Evolutionary conservation across 108 stramenopile species (phyloP).

Genomic region (Nannochloropsis granulata): DNA sequence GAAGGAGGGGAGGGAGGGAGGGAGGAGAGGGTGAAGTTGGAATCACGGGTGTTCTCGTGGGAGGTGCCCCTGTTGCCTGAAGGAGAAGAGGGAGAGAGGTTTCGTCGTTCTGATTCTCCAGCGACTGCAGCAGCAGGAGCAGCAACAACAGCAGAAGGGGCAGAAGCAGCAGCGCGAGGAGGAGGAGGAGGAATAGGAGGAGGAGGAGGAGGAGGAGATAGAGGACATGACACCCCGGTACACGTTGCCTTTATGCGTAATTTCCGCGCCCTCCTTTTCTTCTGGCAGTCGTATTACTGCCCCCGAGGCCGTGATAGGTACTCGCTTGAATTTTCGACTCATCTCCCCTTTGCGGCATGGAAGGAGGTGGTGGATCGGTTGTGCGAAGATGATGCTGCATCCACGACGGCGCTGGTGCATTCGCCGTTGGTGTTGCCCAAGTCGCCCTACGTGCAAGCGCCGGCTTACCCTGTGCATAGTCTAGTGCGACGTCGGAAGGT

Average conservation of each 20-base stretch:
- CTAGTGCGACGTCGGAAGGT: neutral
- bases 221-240: neutral
- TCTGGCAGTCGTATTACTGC: constrained; percentile 67
- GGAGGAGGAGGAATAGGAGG: too few species aligned
- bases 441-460: constrained; percentile 4
- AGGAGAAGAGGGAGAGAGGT: neutral
- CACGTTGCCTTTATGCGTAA: constrained; percentile 34
- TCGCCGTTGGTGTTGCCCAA: constrained; percentile 9
- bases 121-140: neutral
- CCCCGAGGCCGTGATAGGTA: constrained; percentile 64
- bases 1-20: neutral
- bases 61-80: neutral
- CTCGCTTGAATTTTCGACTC: constrained; percentile 64
- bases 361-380: constrained; percentile 45
- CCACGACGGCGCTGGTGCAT: constrained; percentile 18
- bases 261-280: constrained; percentile 64
- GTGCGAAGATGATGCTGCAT: constrained; percentile 52
- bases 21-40: neutral
- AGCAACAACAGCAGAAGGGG: neutral
- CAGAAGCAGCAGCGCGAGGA: too few species aligned
- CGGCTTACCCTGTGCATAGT: neutral
- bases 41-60: neutral
- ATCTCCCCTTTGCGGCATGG: constrained; percentile 63
- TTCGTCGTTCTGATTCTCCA: neutral
- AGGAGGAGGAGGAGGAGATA: too few species aligned